phyloP scores from a whole-genome alignment of 1,139 yeast species.

The Torulaspora pretoriensis region DNA sequence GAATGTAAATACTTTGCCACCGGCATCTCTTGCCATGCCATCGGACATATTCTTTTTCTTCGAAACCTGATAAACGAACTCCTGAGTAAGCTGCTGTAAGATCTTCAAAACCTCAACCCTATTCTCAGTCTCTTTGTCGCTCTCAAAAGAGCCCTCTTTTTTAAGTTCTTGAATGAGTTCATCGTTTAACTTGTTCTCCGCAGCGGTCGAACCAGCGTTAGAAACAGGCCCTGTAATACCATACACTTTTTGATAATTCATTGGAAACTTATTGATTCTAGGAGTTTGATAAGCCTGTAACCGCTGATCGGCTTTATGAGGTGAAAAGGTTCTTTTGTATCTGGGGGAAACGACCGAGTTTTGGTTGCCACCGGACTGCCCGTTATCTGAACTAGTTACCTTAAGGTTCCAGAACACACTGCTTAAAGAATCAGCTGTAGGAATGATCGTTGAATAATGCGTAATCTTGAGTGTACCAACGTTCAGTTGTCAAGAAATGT shows the following conservation, averaged over 20 bases:
- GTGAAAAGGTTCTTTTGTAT: neutral
- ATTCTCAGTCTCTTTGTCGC: slow-evolving; percentile 72
- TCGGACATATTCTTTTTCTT: slow-evolving; percentile 85
- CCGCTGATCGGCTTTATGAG: slow-evolving; percentile 4
- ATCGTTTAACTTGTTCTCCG: slow-evolving; percentile 73
- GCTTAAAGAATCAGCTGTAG: slow-evolving; percentile 6
- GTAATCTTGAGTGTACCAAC: slow-evolving; percentile 8
- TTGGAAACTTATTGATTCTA: slow-evolving; percentile 8
- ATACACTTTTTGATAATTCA: slow-evolving; percentile 41
- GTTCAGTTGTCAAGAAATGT: slow-evolving; percentile 1
- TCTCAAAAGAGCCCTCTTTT: slow-evolving; percentile 83
- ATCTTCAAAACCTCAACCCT: slow-evolving; percentile 68
- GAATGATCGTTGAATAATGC: neutral
- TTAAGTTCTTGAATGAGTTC: slow-evolving; percentile 72
- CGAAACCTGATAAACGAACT: slow-evolving; percentile 80
- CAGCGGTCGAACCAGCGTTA: slow-evolving; percentile 73
- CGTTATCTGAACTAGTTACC: slow-evolving; percentile 2
- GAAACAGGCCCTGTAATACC: slow-evolving; percentile 95
- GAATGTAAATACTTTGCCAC: slow-evolving; percentile 91
- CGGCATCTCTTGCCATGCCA: slow-evolving; percentile 96
- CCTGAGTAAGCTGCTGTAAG: slow-evolving; percentile 68
- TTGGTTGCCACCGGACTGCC: neutral
- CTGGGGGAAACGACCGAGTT: neutral
- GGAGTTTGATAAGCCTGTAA: neutral
- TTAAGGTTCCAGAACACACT: slow-evolving; percentile 9